Percentiles rank a stretch among this genome's conserved stretches.
Conservation (phyloP, 2,329 filamentous ascomycete genomes). For the Mycosphaerella sp. region DNA sequence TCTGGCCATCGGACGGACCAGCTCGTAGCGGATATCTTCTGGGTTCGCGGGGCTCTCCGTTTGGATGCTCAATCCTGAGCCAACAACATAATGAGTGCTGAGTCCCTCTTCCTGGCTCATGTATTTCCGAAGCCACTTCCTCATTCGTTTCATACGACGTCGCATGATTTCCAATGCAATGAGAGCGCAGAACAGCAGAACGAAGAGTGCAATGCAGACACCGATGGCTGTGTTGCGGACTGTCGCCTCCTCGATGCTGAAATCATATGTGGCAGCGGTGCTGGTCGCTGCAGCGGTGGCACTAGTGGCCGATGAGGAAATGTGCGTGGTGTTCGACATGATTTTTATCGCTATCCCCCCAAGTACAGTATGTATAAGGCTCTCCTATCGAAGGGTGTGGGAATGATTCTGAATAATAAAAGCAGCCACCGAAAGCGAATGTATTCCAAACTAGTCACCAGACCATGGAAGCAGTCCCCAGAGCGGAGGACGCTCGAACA, state of each 20-base stretch:
- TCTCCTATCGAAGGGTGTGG: background rate
- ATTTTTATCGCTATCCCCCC: background rate
- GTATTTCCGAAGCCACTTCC: constrained; percentile 5
- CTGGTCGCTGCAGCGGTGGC: background rate
- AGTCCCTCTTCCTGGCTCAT: constrained; percentile 1
- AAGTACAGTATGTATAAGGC: background rate
- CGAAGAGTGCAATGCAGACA: constrained; percentile 13
- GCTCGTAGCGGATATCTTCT: background rate
- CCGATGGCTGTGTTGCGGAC: constrained; percentile 14
- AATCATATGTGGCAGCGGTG: constrained; percentile 13
- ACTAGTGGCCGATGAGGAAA: constrained; percentile 6
- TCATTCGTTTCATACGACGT: constrained; percentile 10
- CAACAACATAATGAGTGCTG: background rate
- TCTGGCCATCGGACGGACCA: background rate
- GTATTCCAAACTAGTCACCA: background rate
- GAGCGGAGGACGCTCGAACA: constrained; percentile 4
- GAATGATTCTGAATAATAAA: background rate
- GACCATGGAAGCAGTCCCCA: background rate
- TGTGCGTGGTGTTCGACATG: background rate
- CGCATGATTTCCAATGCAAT: constrained; percentile 12
- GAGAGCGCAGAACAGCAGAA: constrained; percentile 13
- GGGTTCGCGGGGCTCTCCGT: background rate
- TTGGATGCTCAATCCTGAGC: background rate
- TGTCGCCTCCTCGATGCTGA: constrained; percentile 13
- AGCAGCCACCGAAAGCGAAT: background rate